A percentile compares a stretch with the other conserved stretches of the same genome.
These are phyloP conservation scores for Nitzschia sp. DNA, from an alignment of 108 stramenopile genomes.

Conservation along the genomic window DNA sequence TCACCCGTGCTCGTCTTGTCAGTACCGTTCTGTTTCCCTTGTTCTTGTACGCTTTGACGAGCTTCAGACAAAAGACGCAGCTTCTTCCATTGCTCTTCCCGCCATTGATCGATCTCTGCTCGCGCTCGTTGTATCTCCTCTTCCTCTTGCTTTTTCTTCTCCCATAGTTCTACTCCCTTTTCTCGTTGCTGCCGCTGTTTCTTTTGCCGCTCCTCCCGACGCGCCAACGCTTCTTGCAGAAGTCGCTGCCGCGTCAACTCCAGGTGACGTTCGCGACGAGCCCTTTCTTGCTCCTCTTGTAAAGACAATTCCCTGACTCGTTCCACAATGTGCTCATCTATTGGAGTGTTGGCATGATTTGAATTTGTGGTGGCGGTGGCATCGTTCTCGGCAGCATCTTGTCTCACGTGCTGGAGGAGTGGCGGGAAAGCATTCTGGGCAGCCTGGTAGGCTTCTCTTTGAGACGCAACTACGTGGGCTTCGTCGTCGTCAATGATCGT, in stretches of 20 bases:
- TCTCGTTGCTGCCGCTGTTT: slow-evolving; percentile 3
- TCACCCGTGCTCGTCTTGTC: neutral
- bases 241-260: slow-evolving; percentile 5
- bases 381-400: neutral
- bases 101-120: slow-evolving; percentile 37
- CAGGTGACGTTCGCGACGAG: neutral
- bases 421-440: slow-evolving; percentile 54
- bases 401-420: too few relatives aligned
- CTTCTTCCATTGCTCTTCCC: slow-evolving; percentile 39
- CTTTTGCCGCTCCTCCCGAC: slow-evolving; percentile 22
- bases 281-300: slow-evolving; percentile 9
- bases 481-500: slow-evolving; percentile 62
- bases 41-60: neutral
- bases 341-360: neutral
- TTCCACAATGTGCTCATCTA: slow-evolving; percentile 21
- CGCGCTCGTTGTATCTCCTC: slow-evolving; percentile 29
- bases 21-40: neutral
- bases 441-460: slow-evolving; percentile 37
- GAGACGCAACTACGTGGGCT: slow-evolving; percentile 34
- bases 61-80: slow-evolving; percentile 17
- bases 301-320: slow-evolving; percentile 4
- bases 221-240: slow-evolving; percentile 13
- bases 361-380: neutral
- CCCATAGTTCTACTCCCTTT: neutral
- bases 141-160: slow-evolving; percentile 19